phyloP scores from a whole-genome alignment of 148 eudicot genomes.

The Persicaria tinctoria region DNA sequence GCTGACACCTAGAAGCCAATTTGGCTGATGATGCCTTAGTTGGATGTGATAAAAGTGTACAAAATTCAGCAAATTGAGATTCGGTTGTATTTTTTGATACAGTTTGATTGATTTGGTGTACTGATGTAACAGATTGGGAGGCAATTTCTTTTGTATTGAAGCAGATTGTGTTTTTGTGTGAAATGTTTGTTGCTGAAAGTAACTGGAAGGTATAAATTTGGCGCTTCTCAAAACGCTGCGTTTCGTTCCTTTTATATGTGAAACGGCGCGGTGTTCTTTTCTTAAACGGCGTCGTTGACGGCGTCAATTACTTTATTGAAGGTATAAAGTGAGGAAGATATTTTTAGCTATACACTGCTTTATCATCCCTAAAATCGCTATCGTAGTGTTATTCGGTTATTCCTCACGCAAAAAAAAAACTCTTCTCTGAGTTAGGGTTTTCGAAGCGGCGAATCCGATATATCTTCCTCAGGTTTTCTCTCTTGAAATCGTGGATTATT shows the following conservation, averaged over 20 bases:
- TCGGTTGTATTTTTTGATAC: not conserved
- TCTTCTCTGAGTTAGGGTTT: not conserved
- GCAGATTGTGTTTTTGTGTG: not conserved
- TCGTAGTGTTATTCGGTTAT: not conserved
- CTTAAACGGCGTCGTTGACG: not conserved
- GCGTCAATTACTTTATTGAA: not conserved
- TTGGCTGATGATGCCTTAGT: slow-evolving; percentile 11
- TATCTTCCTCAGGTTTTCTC: not conserved
- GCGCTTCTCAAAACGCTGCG: not conserved
- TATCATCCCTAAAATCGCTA: not conserved
- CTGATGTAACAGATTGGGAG: not conserved
- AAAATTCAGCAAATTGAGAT: not conserved
- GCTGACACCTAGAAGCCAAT: slow-evolving; percentile 34
- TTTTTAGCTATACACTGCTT: not conserved
- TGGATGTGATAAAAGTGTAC: not conserved
- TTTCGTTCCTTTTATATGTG: not conserved
- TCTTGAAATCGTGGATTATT: not conserved
- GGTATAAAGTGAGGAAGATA: not conserved
- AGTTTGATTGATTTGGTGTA: not conserved
- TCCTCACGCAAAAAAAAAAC: not conserved
- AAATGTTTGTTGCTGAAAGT: no score
- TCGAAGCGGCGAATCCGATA: not conserved
- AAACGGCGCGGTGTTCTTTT: not conserved
- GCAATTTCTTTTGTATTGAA: not conserved
- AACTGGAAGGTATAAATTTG: not conserved